Evolutionary conservation across 257 asterid genomes (phyloP).

Genomic region (Nicotiana undulata): DNA sequence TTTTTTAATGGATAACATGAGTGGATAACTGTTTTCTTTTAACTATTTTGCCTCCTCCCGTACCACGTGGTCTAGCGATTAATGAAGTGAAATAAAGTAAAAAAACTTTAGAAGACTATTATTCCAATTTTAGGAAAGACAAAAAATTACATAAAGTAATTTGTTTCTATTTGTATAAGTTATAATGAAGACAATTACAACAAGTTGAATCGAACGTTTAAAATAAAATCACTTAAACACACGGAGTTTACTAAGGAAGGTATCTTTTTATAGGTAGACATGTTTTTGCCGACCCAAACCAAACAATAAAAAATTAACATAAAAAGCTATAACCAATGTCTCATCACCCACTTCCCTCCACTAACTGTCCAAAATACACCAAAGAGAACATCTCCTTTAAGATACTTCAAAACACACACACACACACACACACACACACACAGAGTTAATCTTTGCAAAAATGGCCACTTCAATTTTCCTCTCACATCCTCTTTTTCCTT

Average conservation of each 20-base stretch:
- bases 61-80: too few species aligned
- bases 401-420: constrained; percentile 1
- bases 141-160: not conserved
- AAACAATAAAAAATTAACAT: not conserved
- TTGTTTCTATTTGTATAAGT: not conserved
- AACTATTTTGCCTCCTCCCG: too few species aligned
- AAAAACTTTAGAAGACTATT: too few species aligned
- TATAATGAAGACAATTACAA: not conserved
- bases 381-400: constrained; percentile 13
- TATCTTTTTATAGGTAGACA: not conserved
- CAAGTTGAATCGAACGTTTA: not conserved
- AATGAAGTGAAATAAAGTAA: too few species aligned
- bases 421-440: not conserved
- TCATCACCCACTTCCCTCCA: not conserved
- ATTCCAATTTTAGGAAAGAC: not conserved
- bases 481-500: constrained; percentile 7
- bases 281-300: not conserved
- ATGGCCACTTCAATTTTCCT: constrained; percentile 22
- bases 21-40: too few species aligned
- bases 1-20: too few species aligned
- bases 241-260: too few species aligned
- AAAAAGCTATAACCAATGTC: not conserved
- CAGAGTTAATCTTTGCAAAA: not conserved
- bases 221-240: too few species aligned
- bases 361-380: constrained; percentile 15